Evolutionary conservation across 2,329 filamentous ascomycete species (phyloP).

Genomic region (Xylariomycetidae sp.): DNA sequence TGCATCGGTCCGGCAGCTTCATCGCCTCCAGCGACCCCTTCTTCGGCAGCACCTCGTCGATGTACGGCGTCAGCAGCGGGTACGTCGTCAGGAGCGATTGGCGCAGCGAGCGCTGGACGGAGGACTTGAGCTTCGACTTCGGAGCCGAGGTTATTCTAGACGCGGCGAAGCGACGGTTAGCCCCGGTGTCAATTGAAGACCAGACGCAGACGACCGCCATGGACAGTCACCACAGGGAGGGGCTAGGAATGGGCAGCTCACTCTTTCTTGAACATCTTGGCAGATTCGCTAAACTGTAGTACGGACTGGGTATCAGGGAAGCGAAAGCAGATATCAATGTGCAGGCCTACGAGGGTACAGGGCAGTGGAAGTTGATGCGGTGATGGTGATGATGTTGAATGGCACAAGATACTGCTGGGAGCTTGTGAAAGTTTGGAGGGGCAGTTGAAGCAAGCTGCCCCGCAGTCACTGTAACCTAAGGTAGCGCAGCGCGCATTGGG

Average conservation of each 20-base stretch:
- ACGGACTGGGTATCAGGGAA: too few species aligned
- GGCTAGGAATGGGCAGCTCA: constrained; percentile 35
- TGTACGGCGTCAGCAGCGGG: constrained; percentile 77
- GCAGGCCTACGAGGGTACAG: too few species aligned
- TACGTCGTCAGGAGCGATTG: constrained; percentile 77
- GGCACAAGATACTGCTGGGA: constrained; percentile 9
- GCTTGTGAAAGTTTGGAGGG: constrained; percentile 29
- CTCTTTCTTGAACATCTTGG: constrained; percentile 91
- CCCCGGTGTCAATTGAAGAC: too few species aligned
- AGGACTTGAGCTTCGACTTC: constrained; percentile 97
- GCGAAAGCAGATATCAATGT: too few species aligned
- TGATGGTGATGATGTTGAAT: constrained; percentile 5
- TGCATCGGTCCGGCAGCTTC: constrained; percentile 86
- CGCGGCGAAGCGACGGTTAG: too few species aligned
- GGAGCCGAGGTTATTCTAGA: too few species aligned
- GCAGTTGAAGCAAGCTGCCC: constrained; percentile 16
- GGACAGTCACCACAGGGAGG: too few species aligned
- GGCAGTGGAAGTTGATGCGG: too few species aligned
- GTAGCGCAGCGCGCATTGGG: too few species aligned
- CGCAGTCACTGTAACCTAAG: too few species aligned
- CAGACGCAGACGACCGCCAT: too few species aligned
- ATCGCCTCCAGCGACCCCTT: constrained; percentile 85
- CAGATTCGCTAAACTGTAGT: constrained; percentile 13
- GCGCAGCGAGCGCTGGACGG: constrained; percentile 81
- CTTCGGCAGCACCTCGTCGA: constrained; percentile 93